These are phyloP conservation scores for Brassica hybrid DNA, from an alignment of 441 rosid species.

Conservation along the genomic window DNA sequence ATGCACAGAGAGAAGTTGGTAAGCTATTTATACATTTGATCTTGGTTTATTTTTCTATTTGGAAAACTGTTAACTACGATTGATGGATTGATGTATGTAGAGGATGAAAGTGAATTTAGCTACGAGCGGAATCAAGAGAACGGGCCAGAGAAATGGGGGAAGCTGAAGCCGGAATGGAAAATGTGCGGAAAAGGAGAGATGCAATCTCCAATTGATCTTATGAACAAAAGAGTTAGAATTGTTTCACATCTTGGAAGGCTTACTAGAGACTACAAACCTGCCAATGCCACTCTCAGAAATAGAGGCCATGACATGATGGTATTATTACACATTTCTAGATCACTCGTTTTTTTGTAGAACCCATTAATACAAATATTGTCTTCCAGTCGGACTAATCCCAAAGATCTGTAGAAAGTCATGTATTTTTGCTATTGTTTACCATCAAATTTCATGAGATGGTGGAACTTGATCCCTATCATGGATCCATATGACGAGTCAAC, in stretches of 20 bases:
- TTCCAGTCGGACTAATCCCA: background rate
- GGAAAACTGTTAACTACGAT: background rate
- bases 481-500: background rate
- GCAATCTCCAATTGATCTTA: conserved; percentile 84
- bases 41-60: background rate
- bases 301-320: conserved; percentile 94
- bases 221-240: conserved; percentile 54
- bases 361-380: background rate
- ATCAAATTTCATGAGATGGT: background rate
- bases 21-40: background rate
- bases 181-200: conserved; percentile 64
- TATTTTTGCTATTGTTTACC: conserved; percentile 1
- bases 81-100: conserved; percentile 42
- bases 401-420: background rate
- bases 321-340: background rate
- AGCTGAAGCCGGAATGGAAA: conserved; percentile 66
- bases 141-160: conserved; percentile 78
- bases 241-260: conserved; percentile 60
- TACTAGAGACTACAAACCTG: conserved; percentile 53
- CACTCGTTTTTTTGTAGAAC: background rate
- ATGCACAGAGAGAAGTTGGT: conserved; percentile 30
- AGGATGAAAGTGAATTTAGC: conserved; percentile 66
- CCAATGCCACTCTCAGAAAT: conserved; percentile 65
- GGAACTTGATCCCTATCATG: background rate
- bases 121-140: conserved; percentile 43